Base-by-base conservation (phyloP, 192 early-diverging fungal species). In the Gryganskiella cystojenkinii region DNA sequence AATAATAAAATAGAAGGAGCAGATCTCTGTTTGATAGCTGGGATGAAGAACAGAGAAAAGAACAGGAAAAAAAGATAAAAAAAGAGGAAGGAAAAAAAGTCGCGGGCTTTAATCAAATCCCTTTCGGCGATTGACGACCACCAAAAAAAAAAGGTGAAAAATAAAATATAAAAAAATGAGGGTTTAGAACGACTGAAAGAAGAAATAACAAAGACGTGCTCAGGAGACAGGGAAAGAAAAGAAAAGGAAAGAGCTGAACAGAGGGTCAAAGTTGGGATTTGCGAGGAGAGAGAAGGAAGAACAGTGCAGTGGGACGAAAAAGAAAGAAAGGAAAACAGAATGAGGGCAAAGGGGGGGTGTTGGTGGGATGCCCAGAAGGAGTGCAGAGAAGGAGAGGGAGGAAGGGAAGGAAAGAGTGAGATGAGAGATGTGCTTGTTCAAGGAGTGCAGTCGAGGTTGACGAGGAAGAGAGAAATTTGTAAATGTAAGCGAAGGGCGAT, bases 91-190 rank as follows among this genome's bases (percentile, higher is more conserved):
- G 37, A 40, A 40, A 5, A 13, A 40, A 13, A 5, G 37, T 13
- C n/a, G n/a, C n/a, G n/a, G 37, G 37, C 37, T 40, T 40, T 40
- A 40, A 40, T 40, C 37, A 13, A 40, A 40, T 40, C 13, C 37
- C 37, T 40, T n/a, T n/a, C n/a, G n/a, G n/a, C n/a, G n/a, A n/a
- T n/a, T n/a, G n/a, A n/a, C n/a, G n/a, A n/a, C n/a, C n/a, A n/a
- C n/a, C n/a, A 3, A 15, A 61, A 30, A 61, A 24, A 59, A 14
- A 30, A 33, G 31, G 61, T 14, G n/a, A 51, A 50, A 22, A 49
- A 63, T 35, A 45, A 45, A 51, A 51, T 51, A 22, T 14, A 45
- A 50, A 63, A 28, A 13, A 51, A 63, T 20, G 49, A 47, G 47
- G 45, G 45, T n/a, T n/a, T n/a, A n/a, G n/a, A n/a, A n/a, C n/a